These are phyloP conservation scores for Mycena floridula DNA, from an alignment of 768 basidiomycete species.

Conservation along the genomic window DNA sequence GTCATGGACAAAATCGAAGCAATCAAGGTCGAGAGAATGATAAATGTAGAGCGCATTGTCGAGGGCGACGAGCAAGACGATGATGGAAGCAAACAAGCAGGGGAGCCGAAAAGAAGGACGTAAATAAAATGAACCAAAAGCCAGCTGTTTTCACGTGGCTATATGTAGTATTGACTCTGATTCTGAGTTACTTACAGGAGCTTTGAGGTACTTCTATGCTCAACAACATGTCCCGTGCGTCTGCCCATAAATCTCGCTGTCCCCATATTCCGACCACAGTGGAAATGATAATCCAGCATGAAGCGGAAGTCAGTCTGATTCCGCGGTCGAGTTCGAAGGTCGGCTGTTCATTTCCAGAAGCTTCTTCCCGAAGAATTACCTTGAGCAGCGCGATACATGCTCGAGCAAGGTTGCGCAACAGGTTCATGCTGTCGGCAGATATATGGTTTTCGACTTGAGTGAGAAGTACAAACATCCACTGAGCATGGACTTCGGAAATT, in stretches of 20 bases:
- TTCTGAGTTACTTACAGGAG: background rate
- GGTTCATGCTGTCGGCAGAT: constrained; percentile 70
- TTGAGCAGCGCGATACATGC: constrained; percentile 55
- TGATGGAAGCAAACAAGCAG: background rate
- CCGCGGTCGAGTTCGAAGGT: constrained; percentile 1
- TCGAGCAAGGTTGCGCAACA: constrained; percentile 70
- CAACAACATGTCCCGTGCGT: constrained; percentile 53
- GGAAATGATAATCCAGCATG: constrained; percentile 73
- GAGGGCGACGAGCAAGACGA: background rate
- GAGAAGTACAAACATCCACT: constrained; percentile 76
- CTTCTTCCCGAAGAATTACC: constrained; percentile 15
- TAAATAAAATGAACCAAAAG: background rate
- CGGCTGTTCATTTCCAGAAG: constrained; percentile 3
- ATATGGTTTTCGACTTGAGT: constrained; percentile 62
- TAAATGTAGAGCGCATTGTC: background rate
- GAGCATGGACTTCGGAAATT: constrained; percentile 53
- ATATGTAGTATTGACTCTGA: background rate
- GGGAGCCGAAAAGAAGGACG: background rate
- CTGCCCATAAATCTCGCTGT: constrained; percentile 76
- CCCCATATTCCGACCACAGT: constrained; percentile 66
- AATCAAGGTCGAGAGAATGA: background rate
- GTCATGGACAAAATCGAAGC: background rate
- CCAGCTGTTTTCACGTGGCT: background rate
- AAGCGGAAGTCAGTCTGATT: constrained; percentile 29
- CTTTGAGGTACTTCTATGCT: constrained; percentile 13